Percentiles rank a stretch among this genome's conserved stretches.
Evolutionary conservation across 2,329 filamentous ascomycete species (phyloP).

Genomic region (Fusarium circinatum): DNA sequence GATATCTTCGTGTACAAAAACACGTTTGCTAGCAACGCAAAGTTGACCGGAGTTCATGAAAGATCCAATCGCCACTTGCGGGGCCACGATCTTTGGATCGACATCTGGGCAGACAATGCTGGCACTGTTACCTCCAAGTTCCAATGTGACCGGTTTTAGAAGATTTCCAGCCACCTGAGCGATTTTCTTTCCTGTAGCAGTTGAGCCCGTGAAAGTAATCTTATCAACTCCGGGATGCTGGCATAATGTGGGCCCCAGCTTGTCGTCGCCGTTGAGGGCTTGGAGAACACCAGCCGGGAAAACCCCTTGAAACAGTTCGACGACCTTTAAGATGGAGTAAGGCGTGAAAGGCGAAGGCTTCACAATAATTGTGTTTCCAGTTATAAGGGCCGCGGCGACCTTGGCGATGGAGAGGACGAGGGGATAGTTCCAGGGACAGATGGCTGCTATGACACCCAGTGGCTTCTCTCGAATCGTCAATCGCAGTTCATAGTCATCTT

Average conservation of each 20-base stretch:
- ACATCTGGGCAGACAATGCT: conserved; percentile 67
- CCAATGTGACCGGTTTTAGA: conserved; percentile 69
- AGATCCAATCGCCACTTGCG: conserved; percentile 54
- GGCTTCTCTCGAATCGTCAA: conserved; percentile 36
- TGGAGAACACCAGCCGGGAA: conserved; percentile 71
- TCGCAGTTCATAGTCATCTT: background rate
- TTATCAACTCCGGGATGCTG: conserved; percentile 67
- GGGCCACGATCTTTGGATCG: conserved; percentile 52
- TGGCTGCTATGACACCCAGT: conserved; percentile 56
- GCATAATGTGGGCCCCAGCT: conserved; percentile 67
- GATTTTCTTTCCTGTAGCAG: conserved; percentile 68
- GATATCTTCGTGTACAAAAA: conserved; percentile 69
- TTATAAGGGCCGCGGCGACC: conserved; percentile 64
- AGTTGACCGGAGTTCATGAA: conserved; percentile 65
- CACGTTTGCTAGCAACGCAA: conserved; percentile 54
- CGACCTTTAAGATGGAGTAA: conserved; percentile 66
- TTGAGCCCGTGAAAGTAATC: conserved; percentile 72
- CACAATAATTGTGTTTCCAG: conserved; percentile 64
- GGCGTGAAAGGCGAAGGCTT: conserved; percentile 69
- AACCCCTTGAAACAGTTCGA: conserved; percentile 64
- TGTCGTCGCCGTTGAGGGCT: conserved; percentile 67
- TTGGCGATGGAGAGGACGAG: conserved; percentile 62
- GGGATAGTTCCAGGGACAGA: conserved; percentile 67
- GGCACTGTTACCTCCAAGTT: conserved; percentile 68
- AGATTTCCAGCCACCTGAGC: conserved; percentile 63